Base-by-base conservation (phyloP, 2,329 filamentous ascomycete genomes). In the Proliferodiscus dingleyae region DNA sequence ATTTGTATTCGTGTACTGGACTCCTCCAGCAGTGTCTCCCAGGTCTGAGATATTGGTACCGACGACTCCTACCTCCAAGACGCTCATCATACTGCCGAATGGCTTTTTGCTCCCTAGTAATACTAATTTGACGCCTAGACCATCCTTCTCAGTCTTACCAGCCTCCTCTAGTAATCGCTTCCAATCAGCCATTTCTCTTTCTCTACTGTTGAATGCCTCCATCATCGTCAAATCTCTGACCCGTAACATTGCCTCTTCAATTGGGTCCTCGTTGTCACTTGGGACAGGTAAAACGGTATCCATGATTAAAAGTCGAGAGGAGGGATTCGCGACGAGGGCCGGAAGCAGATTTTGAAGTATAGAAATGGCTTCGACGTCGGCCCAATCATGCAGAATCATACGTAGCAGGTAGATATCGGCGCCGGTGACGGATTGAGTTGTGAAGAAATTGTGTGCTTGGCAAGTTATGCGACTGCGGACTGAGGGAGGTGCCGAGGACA, bases 341-440 rank as follows among this genome's bases (percentile, higher is more conserved):
- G 19, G 5, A 32, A 37, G 15, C 28, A 70, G 49, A 3, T 59
- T 60, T 37, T 57, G 59, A 18, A 67, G 53, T 16, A 73, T 71
- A n/a, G 51, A 47, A 1, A 53, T 45, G 0, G 63, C 57, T 10
- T 69, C 59, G 2, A 61, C 61, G 21, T 75, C 69, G 0, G 68
- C 63, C 72, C 72, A 76, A 54, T 75, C 71, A 50, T 77, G 73
- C 3, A 77, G 53, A 16, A 77, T 72, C 47, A 66, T 65, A 22
- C 72, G 70, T 50, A 76, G 62, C 32, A 75, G 62, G 52, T 74
- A 77, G 10, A 69, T 61, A 18, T 66, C 61, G 1, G 66, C 71
- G 5, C 51, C 60, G 2, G 68, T 53, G 2, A 29, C 32, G 3
- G 54, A 54, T 37, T 63, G 56, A 1, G 55, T 51, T n/a, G 43